Evolutionary conservation across 306 rosid species (phyloP).

Genomic region (Cyamopsis tetragonoloba): DNA sequence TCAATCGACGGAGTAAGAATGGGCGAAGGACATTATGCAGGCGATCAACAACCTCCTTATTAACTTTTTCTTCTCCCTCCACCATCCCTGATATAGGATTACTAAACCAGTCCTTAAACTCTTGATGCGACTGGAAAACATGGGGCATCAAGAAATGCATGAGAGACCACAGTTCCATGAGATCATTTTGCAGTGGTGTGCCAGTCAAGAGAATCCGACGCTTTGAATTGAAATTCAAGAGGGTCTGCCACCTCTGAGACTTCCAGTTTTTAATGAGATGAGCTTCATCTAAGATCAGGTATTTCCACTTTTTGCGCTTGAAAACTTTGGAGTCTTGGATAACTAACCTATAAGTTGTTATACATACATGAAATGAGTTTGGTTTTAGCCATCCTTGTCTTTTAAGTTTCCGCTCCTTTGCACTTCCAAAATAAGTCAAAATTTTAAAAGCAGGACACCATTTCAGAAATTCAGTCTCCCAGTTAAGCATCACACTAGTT

Average conservation of each 20-base stretch:
- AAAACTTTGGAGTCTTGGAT: slow-evolving; percentile 97
- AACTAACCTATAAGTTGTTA: slow-evolving; percentile 92
- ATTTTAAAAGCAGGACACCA: slow-evolving; percentile 99
- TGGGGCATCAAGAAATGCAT: slow-evolving; percentile 99
- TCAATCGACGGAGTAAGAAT: slow-evolving; percentile 87
- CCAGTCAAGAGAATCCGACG: slow-evolving; percentile 93
- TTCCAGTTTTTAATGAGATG: slow-evolving; percentile 98
- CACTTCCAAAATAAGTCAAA: slow-evolving; percentile 91
- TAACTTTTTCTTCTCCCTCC: slow-evolving; percentile 97
- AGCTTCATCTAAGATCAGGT: slow-evolving; percentile 96
- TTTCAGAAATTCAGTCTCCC: slow-evolving; percentile 98
- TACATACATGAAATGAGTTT: slow-evolving; percentile 94
- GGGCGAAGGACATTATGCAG: slow-evolving; percentile 98
- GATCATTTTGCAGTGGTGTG: slow-evolving; percentile 96
- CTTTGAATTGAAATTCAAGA: slow-evolving; percentile 92
- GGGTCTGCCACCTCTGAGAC: slow-evolving; percentile 99
- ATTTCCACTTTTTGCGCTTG: slow-evolving; percentile 99
- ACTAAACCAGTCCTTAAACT: slow-evolving; percentile 97
- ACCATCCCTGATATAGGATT: slow-evolving; percentile 99
- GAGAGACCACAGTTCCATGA: slow-evolving; percentile 99
- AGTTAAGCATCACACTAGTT: slow-evolving; percentile 97
- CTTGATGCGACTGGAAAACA: slow-evolving; percentile 96
- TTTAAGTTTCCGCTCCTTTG: slow-evolving; percentile 86
- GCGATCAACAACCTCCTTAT: slow-evolving; percentile 98
- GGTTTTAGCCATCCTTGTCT: slow-evolving; percentile 96